Base-by-base conservation (phyloP, 352 stramenopile species). In the Pythium grandisporangium region DNA sequence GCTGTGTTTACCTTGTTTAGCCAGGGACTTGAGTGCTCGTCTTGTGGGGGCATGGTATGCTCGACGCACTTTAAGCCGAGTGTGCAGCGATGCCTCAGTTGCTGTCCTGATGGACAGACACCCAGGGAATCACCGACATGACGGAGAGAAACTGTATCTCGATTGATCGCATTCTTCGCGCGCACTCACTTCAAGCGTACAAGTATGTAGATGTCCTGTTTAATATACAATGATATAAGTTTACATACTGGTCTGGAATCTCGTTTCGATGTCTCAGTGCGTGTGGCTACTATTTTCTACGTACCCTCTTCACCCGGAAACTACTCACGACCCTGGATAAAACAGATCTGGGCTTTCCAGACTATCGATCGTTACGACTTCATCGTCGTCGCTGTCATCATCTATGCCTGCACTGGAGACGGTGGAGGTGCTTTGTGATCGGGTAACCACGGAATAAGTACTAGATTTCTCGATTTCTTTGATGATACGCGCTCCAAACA, bases 1-100 rank as follows among this genome's bases (percentile, higher is more conserved):
- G 48, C 37, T 6, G 70, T 89, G 11, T 89, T 89, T 26, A 55
- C 61, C 5, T 68, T 89, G 48, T 86, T 86, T 41, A 63, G 68
- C 0, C 63, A 77, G 20, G 58, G 57, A 4, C 55, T 65, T 20
- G 60, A 77, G 17, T 89, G 76, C 39, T 37, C 17, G 11, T 42
- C 58, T 7, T 89, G 76, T 30, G 49, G 54, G 1, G 69, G 70
- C 19, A 63, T 66, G 34, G 86, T 86, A 42, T 89, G 75, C 50
- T 63, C 58, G 7, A 40, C 58, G 13, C 61, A 87, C 42, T 71
- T 70, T 13, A 45, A 76, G 17, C 30, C 53, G 5, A 7, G 7
- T 14, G 22, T 17, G 1, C 5, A 8, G 32, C 38, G 37, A 14
- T 58, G 50, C 26, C 37, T 16, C 6, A 17, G 26, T 2, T 51